These are phyloP conservation scores for Euphorbia schlechtendalii DNA, from an alignment of 441 rosid genomes.

Conservation along the genomic window DNA sequence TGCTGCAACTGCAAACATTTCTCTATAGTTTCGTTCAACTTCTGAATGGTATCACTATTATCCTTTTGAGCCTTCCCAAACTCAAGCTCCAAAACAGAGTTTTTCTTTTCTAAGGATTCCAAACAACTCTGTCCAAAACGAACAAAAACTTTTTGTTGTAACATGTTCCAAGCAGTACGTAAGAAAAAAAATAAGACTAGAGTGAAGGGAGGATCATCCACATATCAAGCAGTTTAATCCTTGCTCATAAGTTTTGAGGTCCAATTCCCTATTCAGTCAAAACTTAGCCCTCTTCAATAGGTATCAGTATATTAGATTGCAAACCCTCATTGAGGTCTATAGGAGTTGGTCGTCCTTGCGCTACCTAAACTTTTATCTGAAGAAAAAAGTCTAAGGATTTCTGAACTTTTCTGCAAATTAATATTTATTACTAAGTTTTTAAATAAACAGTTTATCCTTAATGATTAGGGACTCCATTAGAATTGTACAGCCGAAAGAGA, in stretches of 20 bases:
- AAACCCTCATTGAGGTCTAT: background rate
- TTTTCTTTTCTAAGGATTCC: conserved; percentile 62
- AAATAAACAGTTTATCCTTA: background rate
- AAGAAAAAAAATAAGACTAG: conserved; percentile 4
- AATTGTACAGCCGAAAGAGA: background rate
- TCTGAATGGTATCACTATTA: conserved; percentile 40
- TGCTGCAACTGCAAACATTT: conserved; percentile 66
- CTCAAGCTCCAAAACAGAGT: conserved; percentile 60
- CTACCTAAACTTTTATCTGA: background rate
- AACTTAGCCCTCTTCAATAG: too few relatives aligned
- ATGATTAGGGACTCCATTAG: background rate
- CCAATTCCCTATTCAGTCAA: background rate
- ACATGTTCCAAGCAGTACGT: background rate
- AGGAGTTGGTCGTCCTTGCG: too few relatives aligned
- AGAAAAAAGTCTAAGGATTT: background rate
- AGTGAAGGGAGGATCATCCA: background rate
- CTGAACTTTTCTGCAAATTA: background rate
- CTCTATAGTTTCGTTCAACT: conserved; percentile 59
- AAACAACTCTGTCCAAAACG: conserved; percentile 51
- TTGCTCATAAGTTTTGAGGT: background rate
- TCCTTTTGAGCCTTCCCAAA: conserved; percentile 55
- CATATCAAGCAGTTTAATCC: too few relatives aligned
- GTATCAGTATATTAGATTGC: too few relatives aligned
- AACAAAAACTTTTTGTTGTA: conserved; percentile 5
- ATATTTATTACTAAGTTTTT: background rate